Evolutionary conservation across 305 asterid species (phyloP).

Genomic region (Ajuga reptans): DNA sequence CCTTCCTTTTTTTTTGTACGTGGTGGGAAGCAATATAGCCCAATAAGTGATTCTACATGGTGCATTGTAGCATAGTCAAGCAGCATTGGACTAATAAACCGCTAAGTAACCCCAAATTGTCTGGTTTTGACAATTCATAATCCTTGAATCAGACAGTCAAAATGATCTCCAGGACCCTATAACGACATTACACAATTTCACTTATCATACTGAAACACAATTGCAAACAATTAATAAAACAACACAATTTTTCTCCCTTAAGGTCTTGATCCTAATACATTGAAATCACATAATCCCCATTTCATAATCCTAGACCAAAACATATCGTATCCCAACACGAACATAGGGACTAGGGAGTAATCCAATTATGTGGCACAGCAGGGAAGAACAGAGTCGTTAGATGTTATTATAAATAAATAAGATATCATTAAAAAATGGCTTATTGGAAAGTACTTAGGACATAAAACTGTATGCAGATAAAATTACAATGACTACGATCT

Average conservation of each 20-base stretch:
- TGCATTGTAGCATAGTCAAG: neutral
- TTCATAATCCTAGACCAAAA: no score
- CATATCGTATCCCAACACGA: neutral
- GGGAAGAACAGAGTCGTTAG: neutral
- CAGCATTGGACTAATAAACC: neutral
- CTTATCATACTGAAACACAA: neutral
- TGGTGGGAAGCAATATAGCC: neutral
- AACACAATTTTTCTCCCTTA: neutral
- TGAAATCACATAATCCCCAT: no score
- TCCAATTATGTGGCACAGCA: neutral
- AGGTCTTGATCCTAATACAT: neutral
- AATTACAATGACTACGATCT: neutral
- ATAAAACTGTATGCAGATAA: neutral
- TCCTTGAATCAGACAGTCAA: neutral
- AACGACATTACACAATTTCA: no score
- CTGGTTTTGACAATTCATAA: neutral
- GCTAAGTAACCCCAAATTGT: neutral
- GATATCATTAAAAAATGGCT: neutral
- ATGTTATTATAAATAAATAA: no score
- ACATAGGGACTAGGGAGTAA: neutral
- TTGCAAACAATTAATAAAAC: neutral
- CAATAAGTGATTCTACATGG: neutral
- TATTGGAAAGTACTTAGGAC: neutral
- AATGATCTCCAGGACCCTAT: neutral
- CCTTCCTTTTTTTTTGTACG: neutral